A percentile compares a stretch with the other conserved stretches of the same genome.
phyloP scores from a whole-genome alignment of 2,329 filamentous ascomycete species.

The Colletotrichum nymphaeae region DNA sequence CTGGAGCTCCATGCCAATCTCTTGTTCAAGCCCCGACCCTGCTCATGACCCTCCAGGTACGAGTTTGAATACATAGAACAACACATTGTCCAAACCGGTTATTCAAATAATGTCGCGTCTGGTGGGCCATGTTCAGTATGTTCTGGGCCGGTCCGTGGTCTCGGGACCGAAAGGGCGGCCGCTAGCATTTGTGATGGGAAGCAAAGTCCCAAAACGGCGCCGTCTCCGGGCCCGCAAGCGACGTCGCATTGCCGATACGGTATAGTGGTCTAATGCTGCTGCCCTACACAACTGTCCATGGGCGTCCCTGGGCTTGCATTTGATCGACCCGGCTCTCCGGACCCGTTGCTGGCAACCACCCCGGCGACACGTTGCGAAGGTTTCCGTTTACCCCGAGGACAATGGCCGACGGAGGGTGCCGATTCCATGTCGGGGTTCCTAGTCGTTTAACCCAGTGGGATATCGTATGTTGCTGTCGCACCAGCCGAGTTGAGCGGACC shows the following conservation, averaged over 20 bases:
- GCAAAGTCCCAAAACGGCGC: slow-evolving; percentile 18
- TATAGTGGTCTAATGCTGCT: slow-evolving; percentile 5
- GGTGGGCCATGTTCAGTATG: neutral
- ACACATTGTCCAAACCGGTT: neutral
- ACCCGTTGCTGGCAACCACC: slow-evolving; percentile 6
- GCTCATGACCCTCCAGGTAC: neutral
- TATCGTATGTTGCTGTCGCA: slow-evolving; percentile 22
- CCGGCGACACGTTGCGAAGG: neutral
- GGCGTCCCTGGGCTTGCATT: slow-evolving; percentile 25
- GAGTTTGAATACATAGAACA: neutral
- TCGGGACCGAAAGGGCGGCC: slow-evolving; percentile 26
- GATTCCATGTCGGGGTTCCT: neutral
- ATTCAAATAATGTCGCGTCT: neutral
- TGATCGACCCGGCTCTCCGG: slow-evolving; percentile 28
- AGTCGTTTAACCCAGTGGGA: neutral
- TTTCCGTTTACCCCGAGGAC: slow-evolving; percentile 12
- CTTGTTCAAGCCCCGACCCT: neutral
- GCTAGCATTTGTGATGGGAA: neutral
- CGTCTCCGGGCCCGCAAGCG: slow-evolving; percentile 16
- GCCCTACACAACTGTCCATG: slow-evolving; percentile 23
- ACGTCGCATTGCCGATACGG: slow-evolving; percentile 24
- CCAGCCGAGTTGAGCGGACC: slow-evolving; percentile 1
- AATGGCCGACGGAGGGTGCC: slow-evolving; percentile 1
- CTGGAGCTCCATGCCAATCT: neutral
- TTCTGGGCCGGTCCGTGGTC: slow-evolving; percentile 13